Base-by-base conservation (phyloP, 2,329 filamentous ascomycete species). In the Aspergillus sclerotialis region DNA sequence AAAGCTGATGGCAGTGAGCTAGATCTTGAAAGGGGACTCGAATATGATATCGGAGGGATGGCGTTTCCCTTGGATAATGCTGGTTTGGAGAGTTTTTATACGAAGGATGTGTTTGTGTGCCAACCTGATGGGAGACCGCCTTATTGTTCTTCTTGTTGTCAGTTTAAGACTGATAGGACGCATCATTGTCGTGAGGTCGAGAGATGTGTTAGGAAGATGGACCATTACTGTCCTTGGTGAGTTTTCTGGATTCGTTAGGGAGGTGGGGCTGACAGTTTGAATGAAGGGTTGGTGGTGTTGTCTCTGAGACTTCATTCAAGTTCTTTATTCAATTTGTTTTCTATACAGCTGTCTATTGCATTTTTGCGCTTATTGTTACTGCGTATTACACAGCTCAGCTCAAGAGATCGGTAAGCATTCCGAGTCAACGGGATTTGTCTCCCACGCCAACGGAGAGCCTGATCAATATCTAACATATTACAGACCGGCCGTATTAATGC, bases 221-320 rank as follows among this genome's bases (percentile, higher is more conserved):
- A 96, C 44, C 90, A 96, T 55, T 92, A 89, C 51, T 98, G 92
- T 53, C 92, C 90, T 0, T 96, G 80, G 78, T 72, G 58, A 51
- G 43, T 33, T 14, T 10, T 25, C 8, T 7, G 11, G 12, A 6
- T 33, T 11, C 7, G 15, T 13, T 21, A 12, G 11, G 18, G 23
- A 7, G 36, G 18, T 18, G 17, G 49, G 15, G 46, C 46, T 46
- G 23, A 46, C 34, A 19, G 16, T 17, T 17, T 32, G 10, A 32
- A 74, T 32, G 10, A 32, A 74, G 83, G 84, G 89, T 94, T n/a
- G 90, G 90, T 4, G 92, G 90, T 14, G 84, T 94, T 45, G 80
- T 98, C 7, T 83, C 80, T 0, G 89, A 95, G 57, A 88, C 78
- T 1, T 69, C 82, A 2, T 89, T 90, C 67, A 95, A 95, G 51